Evolutionary conservation across 2,329 filamentous ascomycete genomes (phyloP).

Genomic region (Sarocladium kiliense): DNA sequence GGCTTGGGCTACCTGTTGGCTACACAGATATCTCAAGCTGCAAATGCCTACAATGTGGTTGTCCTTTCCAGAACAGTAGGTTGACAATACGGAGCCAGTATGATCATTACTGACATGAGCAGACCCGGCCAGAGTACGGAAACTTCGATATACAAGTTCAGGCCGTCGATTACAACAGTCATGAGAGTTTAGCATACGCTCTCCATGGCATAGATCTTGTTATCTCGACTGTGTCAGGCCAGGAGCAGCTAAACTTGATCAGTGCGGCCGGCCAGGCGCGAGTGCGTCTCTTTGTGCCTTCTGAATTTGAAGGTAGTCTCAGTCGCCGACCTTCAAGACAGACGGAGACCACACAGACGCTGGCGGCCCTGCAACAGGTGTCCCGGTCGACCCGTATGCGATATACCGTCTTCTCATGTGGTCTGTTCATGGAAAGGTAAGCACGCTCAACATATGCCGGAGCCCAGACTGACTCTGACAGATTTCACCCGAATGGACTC

Average conservation of each 20-base stretch:
- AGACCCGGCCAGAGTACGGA: constrained; percentile 51
- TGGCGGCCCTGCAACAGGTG: constrained; percentile 42
- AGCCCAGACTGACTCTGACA: not conserved
- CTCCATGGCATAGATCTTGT: constrained; percentile 70
- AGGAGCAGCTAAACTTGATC: constrained; percentile 64
- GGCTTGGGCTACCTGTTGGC: constrained; percentile 40
- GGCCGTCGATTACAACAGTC: constrained; percentile 61
- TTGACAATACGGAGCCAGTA: constrained; percentile 10
- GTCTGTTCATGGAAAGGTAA: constrained; percentile 65
- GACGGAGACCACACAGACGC: not conserved
- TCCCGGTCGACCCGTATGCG: constrained; percentile 48
- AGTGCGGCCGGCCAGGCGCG: constrained; percentile 60
- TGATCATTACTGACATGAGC: constrained; percentile 14
- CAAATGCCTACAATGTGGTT: constrained; percentile 61
- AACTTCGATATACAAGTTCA: constrained; percentile 59
- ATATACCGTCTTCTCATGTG: constrained; percentile 68
- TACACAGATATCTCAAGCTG: constrained; percentile 50
- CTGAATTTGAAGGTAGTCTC: constrained; percentile 67
- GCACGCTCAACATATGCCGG: not conserved
- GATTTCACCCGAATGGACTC: constrained; percentile 63
- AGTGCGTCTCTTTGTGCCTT: constrained; percentile 67
- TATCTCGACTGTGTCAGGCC: constrained; percentile 67
- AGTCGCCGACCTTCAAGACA: constrained; percentile 39
- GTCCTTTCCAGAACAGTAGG: constrained; percentile 63
- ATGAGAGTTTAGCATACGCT: constrained; percentile 54